phyloP scores from a whole-genome alignment of 2,329 filamentous ascomycete species.

The Penicillium sp. region DNA sequence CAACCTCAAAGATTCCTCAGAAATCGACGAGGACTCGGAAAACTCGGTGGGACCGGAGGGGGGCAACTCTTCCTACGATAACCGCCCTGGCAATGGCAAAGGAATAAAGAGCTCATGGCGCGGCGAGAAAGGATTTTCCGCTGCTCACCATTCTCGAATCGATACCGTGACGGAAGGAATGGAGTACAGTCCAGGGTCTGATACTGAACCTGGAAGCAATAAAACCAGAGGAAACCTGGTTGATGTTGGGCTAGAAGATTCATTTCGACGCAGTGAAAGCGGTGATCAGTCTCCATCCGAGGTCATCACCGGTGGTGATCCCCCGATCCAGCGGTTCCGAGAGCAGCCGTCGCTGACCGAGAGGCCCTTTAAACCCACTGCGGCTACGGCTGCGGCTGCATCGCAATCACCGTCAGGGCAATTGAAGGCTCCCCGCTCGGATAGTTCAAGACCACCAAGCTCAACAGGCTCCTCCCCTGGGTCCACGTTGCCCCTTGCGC shows the following conservation, averaged over 20 bases:
- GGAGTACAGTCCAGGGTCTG: constrained; percentile 38
- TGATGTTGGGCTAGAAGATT: constrained; percentile 80
- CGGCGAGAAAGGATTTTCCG: constrained; percentile 49
- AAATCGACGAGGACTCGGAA: constrained; percentile 74
- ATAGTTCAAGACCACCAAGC: constrained; percentile 52
- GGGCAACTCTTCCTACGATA: constrained; percentile 42
- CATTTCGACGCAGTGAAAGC: constrained; percentile 52
- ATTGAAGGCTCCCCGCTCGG: constrained; percentile 53
- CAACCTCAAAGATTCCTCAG: constrained; percentile 81
- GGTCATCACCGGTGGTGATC: constrained; percentile 52
- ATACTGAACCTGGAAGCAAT: constrained; percentile 45
- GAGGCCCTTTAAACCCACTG: constrained; percentile 43
- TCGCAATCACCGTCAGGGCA: constrained; percentile 49
- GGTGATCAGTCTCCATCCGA: constrained; percentile 49
- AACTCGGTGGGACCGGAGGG: constrained; percentile 62
- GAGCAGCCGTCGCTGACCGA: constrained; percentile 47
- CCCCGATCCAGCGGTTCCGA: constrained; percentile 61
- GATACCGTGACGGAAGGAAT: constrained; percentile 40
- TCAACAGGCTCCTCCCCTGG: constrained; percentile 59
- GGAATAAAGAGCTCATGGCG: constrained; percentile 64
- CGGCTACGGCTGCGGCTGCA: constrained; percentile 39
- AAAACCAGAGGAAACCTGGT: constrained; percentile 73
- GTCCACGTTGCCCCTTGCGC: constrained; percentile 61
- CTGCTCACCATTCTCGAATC: constrained; percentile 44
- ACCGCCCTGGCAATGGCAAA: constrained; percentile 47